These are phyloP conservation scores for Xylaria curta DNA, from an alignment of 495 filamentous ascomycete species.

Conservation along the genomic window DNA sequence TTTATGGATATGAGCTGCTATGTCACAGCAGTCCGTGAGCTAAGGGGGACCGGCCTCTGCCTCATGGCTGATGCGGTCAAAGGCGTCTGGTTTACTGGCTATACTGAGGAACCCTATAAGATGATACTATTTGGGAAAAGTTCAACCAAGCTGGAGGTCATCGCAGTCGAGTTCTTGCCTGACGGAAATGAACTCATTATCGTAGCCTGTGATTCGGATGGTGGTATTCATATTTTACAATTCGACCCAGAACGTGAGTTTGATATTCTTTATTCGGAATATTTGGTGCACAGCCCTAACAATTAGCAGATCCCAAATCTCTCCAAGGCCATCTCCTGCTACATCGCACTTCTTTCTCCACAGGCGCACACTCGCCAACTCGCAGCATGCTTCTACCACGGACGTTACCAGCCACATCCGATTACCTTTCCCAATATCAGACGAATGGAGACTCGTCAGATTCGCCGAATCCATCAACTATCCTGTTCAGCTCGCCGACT, in stretches of 20 bases:
- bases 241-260: conserved; percentile 86
- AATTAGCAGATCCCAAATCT: conserved; percentile 82
- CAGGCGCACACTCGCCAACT: conserved; percentile 77
- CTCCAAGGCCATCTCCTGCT: conserved; percentile 87
- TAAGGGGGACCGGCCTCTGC: conserved; percentile 81
- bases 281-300: conserved; percentile 33
- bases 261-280: background rate
- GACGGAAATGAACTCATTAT: conserved; percentile 83
- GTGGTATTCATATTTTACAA: conserved; percentile 84
- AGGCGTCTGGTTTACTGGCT: conserved; percentile 93
- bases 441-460: conserved; percentile 24
- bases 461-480: conserved; percentile 56
- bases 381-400: conserved; percentile 78
- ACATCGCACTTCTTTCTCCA: conserved; percentile 80
- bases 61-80: conserved; percentile 88
- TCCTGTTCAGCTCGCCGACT: conserved; percentile 73
- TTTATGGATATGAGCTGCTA: conserved; percentile 98
- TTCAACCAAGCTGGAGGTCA: conserved; percentile 72
- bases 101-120: conserved; percentile 92
- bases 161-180: conserved; percentile 87
- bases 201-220: conserved; percentile 82
- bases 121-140: conserved; percentile 94
- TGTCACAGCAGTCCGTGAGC: conserved; percentile 79
- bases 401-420: conserved; percentile 50
- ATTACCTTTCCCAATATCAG: conserved; percentile 52